phyloP scores from a whole-genome alignment of 129 eudicot species.

The Flaveria brownii region DNA sequence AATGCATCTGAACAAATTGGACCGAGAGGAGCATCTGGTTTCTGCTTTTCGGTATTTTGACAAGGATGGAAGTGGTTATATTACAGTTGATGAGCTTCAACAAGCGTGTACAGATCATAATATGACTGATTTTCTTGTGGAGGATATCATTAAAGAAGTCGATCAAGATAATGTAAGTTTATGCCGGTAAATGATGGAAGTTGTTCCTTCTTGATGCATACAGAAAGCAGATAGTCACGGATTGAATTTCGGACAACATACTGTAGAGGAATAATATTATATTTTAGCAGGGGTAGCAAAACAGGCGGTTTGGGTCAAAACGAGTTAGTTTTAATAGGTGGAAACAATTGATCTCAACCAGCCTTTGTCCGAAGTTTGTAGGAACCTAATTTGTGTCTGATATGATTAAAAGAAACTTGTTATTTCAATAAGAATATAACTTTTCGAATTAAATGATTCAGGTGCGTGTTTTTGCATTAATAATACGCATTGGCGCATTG shows the following conservation, averaged over 20 bases:
- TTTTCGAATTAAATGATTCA: background rate
- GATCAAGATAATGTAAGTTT: slow-evolving; percentile 95
- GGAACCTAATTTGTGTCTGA: no score
- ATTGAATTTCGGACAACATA: background rate
- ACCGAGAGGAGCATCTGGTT: slow-evolving; percentile 50
- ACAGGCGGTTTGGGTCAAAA: background rate
- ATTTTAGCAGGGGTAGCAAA: background rate
- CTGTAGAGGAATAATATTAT: background rate
- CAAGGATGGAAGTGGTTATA: slow-evolving; percentile 50
- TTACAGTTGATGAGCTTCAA: slow-evolving; percentile 86
- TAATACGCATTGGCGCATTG: background rate
- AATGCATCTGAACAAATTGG: slow-evolving; percentile 48
- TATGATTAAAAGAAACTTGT: background rate
- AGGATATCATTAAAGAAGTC: slow-evolving; percentile 83
- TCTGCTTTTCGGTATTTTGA: slow-evolving; percentile 54
- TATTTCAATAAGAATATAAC: background rate
- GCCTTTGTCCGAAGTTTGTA: no score
- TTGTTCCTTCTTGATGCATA: background rate
- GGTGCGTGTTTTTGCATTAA: background rate
- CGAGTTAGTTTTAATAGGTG: background rate
- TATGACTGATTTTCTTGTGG: slow-evolving; percentile 65
- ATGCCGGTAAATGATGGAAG: background rate
- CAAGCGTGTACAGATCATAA: slow-evolving; percentile 84
- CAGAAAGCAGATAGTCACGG: background rate
- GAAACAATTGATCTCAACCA: no score